A percentile compares a stretch with the other conserved stretches of the same genome.
Evolutionary conservation across 2,329 filamentous ascomycete species (phyloP).

Genomic region (Curvularia eragrostidis): DNA sequence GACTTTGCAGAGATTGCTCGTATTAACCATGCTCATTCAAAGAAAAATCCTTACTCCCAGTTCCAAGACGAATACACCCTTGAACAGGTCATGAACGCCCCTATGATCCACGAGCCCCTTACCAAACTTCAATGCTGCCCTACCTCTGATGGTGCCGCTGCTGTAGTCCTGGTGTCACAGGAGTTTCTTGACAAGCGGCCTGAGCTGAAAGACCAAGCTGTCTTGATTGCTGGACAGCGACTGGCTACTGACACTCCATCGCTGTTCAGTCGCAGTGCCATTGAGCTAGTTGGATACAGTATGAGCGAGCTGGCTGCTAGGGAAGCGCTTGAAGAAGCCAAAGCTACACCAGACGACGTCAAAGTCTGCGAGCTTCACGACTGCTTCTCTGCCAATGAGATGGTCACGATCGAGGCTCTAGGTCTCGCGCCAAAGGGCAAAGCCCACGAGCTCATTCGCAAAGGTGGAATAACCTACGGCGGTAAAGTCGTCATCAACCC

Average conservation of each 20-base stretch:
- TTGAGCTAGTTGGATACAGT: conserved; percentile 87
- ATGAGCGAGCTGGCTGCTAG: conserved; percentile 78
- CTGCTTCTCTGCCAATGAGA: conserved; percentile 95
- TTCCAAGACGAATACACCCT: conserved; percentile 91
- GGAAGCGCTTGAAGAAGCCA: conserved; percentile 76
- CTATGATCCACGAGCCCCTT: conserved; percentile 83
- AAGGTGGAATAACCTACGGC: conserved; percentile 90
- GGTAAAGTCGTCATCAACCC: conserved; percentile 85
- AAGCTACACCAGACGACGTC: conserved; percentile 69
- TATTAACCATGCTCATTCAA: conserved; percentile 90
- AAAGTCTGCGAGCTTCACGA: conserved; percentile 93
- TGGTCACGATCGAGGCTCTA: conserved; percentile 86
- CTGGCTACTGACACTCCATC: conserved; percentile 82
- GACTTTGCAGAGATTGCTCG: conserved; percentile 96
- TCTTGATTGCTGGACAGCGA: conserved; percentile 86
- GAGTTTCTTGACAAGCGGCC: conserved; percentile 85
- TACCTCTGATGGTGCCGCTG: conserved; percentile 89
- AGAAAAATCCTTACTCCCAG: conserved; percentile 96
- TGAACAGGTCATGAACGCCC: conserved; percentile 77
- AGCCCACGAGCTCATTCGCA: conserved; percentile 88
- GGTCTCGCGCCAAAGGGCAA: conserved; percentile 78
- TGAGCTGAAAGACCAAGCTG: conserved; percentile 80
- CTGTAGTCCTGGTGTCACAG: conserved; percentile 87
- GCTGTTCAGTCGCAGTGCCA: conserved; percentile 79
- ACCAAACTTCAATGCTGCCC: conserved; percentile 99